Percentiles rank a stretch among this genome's conserved stretches.
These are phyloP conservation scores for Exophiala viscosa DNA, from an alignment of 2,329 filamentous ascomycete genomes.

Conservation along the genomic window DNA sequence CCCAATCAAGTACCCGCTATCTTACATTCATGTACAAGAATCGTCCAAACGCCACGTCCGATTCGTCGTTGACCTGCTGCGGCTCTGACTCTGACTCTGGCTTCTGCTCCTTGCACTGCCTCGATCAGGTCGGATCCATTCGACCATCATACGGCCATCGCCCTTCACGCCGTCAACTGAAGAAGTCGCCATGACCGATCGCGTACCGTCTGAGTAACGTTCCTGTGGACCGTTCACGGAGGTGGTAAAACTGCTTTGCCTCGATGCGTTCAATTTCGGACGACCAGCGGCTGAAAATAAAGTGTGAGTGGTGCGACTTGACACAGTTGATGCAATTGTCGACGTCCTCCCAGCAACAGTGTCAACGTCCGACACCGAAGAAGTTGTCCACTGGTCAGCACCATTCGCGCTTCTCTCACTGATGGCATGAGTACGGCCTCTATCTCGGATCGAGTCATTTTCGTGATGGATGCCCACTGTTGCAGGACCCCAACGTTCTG, in stretches of 20 bases:
- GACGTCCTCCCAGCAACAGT: background rate
- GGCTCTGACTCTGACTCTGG: constrained; percentile 4
- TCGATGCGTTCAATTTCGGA: background rate
- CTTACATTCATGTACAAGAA: background rate
- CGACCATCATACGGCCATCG: constrained; percentile 20
- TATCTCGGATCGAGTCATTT: background rate
- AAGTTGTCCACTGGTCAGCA: background rate
- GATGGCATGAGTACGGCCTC: background rate
- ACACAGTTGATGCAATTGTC: constrained; percentile 2
- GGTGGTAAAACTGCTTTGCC: background rate
- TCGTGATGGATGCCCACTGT: constrained; percentile 19
- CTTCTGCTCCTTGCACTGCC: background rate
- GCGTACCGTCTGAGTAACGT: constrained; percentile 18
- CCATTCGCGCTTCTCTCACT: background rate
- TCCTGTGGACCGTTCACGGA: constrained; percentile 3
- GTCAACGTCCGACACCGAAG: background rate
- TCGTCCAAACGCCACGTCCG: background rate
- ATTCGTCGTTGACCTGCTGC: background rate
- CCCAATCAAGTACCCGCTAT: too few relatives aligned
- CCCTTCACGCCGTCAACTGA: constrained; percentile 13
- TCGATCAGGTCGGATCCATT: constrained; percentile 19
- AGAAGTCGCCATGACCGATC: constrained; percentile 3
- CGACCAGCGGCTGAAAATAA: background rate
- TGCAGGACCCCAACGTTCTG: constrained; percentile 26
- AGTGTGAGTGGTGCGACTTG: background rate